Base-by-base conservation (phyloP, 768 basidiomycete species). In the Leccinum barrowsii region DNA sequence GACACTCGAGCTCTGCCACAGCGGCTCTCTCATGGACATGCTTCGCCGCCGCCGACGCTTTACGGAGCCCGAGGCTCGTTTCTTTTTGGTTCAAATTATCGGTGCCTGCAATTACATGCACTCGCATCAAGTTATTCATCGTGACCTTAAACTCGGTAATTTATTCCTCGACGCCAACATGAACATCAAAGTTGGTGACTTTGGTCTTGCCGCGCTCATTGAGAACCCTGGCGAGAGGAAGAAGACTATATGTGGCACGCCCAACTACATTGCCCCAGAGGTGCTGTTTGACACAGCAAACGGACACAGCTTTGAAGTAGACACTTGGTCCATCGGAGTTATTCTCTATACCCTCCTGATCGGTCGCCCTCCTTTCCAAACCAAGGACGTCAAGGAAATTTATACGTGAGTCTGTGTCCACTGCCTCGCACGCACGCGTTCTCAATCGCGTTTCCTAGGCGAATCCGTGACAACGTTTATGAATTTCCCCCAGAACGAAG, bases 41-140 rank as follows among this genome's bases (percentile, higher is more conserved):
- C 24, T 26, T 37, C 88, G 92, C 19, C 85, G 87, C 2, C 89
- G 94, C 2, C 83, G 87, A 44, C 86, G 92, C 28, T 90, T 94
- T 74, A 87, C 89, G 15, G 97, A 98, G 71, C 90, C 92, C 2
- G 96, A 98, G 72, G 83, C 92, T 1, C 88, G 96, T 13, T 94
- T 87, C 76, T 95, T 90, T 77, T 84, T 97, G 78, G 82, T 97
- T 6, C 96, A 99, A 70, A 84, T 98, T 63, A 89, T 97, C 68
- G 94, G 93, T 21, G 95, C 96, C 2, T 96, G 94, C 73, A 86
- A 93, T 67, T 98, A 98, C 78, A 96, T 99, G 94, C 96, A 98
- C 73, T 82, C 83, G 28, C 89, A 94, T 69, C 92, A 94, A 64
- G 92, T 99, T 67, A 99, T 99, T 70, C 96, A 98, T 73, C 90